These are phyloP conservation scores for Hygrophorus russula DNA, from an alignment of 768 basidiomycete genomes.

Conservation along the genomic window DNA sequence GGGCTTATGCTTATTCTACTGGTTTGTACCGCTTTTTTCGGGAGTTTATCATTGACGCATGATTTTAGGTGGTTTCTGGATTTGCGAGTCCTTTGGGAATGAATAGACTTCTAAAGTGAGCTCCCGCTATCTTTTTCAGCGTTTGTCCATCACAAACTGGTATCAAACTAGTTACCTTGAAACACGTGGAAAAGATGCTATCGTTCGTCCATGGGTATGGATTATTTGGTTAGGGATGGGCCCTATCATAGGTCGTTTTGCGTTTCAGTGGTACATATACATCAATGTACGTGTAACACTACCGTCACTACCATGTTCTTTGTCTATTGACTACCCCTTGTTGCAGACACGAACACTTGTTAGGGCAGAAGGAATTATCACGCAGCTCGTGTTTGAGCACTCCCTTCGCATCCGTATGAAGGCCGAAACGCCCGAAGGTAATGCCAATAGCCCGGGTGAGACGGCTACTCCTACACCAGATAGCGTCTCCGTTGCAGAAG, in stretches of 20 bases:
- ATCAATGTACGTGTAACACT: slow-evolving; percentile 8
- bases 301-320: not conserved
- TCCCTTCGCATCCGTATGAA: slow-evolving; percentile 52
- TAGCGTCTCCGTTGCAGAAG: not conserved
- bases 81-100: slow-evolving; percentile 10
- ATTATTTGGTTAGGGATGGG: slow-evolving; percentile 28
- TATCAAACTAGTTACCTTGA: slow-evolving; percentile 29
- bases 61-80: slow-evolving; percentile 3
- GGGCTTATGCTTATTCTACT: slow-evolving; percentile 5
- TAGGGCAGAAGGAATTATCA: slow-evolving; percentile 34
- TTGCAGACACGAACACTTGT: slow-evolving; percentile 27
- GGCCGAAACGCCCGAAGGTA: slow-evolving; percentile 21
- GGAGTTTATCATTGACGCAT: not conserved
- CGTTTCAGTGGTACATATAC: slow-evolving; percentile 33
- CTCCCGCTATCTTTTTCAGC: not conserved
- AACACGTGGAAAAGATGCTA: slow-evolving; percentile 24
- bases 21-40: not conserved
- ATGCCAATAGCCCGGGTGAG: not conserved
- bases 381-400: slow-evolving; percentile 32
- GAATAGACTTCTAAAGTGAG: slow-evolving; percentile 9
- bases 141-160: not conserved
- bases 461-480: not conserved
- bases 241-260: slow-evolving; percentile 21
- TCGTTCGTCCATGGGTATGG: slow-evolving; percentile 44
- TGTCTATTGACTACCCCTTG: not conserved